Evolutionary conservation across 768 basidiomycete genomes (phyloP).

Genomic region (Tylopilus subfusipes): DNA sequence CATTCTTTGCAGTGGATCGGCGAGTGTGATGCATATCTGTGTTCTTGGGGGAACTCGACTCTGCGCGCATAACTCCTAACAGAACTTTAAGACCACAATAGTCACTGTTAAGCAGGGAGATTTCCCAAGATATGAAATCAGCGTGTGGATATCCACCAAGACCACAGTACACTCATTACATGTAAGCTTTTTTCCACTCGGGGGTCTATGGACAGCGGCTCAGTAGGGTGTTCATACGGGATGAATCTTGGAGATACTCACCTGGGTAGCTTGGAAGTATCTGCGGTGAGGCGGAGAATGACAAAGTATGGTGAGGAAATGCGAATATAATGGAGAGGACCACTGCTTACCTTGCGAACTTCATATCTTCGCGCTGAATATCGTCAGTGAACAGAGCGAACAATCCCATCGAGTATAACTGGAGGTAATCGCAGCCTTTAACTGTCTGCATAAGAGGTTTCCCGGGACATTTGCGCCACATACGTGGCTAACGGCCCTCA

Average conservation of each 20-base stretch:
- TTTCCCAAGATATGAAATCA: background rate
- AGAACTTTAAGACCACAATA: constrained; percentile 71
- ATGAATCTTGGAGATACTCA: constrained; percentile 17
- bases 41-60: no score
- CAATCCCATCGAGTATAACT: no score
- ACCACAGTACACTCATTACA: constrained; percentile 14
- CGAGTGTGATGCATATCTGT: constrained; percentile 7
- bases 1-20: background rate
- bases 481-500: no score
- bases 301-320: background rate
- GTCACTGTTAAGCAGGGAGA: constrained; percentile 43
- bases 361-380: constrained; percentile 42
- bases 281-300: constrained; percentile 31
- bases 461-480: no score
- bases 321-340: background rate
- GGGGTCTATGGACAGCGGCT: no score
- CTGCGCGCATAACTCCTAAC: constrained; percentile 59
- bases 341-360: constrained; percentile 52
- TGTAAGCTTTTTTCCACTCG: constrained; percentile 47
- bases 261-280: constrained; percentile 68
- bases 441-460: no score
- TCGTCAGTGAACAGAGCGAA: no score
- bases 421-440: no score
- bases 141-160: background rate
- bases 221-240: constrained; percentile 1